These are phyloP conservation scores for Gracilaria caudata DNA, from an alignment of 23 red algal species.

Conservation along the genomic window DNA sequence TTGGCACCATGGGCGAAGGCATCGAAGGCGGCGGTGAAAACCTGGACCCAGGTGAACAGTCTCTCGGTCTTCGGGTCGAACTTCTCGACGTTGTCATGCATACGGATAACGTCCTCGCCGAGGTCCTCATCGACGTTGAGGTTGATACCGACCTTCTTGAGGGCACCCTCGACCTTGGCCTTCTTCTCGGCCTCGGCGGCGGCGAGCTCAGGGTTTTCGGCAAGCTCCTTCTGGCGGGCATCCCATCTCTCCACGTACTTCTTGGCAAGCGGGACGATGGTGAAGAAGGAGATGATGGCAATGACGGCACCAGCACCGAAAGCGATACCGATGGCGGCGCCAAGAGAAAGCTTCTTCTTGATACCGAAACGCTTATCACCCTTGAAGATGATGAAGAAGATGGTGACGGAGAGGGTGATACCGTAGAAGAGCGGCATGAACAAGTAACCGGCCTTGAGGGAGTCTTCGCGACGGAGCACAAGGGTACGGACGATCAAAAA, in stretches of 20 bases:
- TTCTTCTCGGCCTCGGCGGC: constrained; percentile 17
- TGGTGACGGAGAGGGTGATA: constrained; percentile 51
- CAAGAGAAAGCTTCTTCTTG: constrained; percentile 41
- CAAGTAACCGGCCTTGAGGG: constrained; percentile 49
- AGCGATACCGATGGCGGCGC: constrained; percentile 56
- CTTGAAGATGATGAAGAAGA: constrained; percentile 90
- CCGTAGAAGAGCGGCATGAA: constrained; percentile 88
- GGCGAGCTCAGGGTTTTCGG: constrained; percentile 55
- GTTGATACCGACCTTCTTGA: constrained; percentile 76
- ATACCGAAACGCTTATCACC: constrained; percentile 56
- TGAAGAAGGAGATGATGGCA: constrained; percentile 56
- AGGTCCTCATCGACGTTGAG: constrained; percentile 61
- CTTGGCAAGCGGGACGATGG: constrained; percentile 64
- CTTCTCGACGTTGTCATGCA: constrained; percentile 74
- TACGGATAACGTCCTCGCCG: constrained; percentile 58
- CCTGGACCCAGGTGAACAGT: constrained; percentile 92
- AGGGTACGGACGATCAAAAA: constrained; percentile 84
- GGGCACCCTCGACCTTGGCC: constrained; percentile 33
- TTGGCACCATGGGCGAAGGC: constrained; percentile 96
- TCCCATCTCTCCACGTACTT: constrained; percentile 66
- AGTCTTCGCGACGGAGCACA: constrained; percentile 61
- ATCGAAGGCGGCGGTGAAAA: constrained; percentile 94
- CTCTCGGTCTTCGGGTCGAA: constrained; percentile 89
- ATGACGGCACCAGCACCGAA: constrained; percentile 52
- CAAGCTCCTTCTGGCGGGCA: constrained; percentile 38